phyloP scores from a whole-genome alignment of 148 eudicot genomes.

The Selenicereus undatus region DNA sequence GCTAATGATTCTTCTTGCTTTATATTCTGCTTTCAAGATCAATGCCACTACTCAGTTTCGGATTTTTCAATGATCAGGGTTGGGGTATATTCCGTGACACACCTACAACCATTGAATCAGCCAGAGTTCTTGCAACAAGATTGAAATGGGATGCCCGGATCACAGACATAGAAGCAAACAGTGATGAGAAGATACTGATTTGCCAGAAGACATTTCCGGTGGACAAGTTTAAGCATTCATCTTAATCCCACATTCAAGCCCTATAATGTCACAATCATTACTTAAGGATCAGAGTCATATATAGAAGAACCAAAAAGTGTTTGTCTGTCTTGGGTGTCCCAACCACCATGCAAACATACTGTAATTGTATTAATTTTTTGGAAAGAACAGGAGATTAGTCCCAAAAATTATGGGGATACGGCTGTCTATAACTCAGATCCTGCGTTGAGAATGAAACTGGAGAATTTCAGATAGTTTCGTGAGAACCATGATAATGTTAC shows the following conservation, averaged over 20 bases:
- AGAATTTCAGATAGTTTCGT: not conserved
- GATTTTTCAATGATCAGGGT: conserved; percentile 46
- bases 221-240: conserved; percentile 21
- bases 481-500: not conserved
- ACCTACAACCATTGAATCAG: conserved; percentile 49
- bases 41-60: not conserved
- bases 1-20: too few species aligned
- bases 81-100: conserved; percentile 74
- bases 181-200: conserved; percentile 55
- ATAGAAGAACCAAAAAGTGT: conserved; percentile 1
- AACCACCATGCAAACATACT: conserved; percentile 14
- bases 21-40: not conserved
- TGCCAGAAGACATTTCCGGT: conserved; percentile 68
- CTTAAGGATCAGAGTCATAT: not conserved
- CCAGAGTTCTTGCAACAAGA: conserved; percentile 53
- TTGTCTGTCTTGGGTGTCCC: not conserved
- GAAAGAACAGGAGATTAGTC: not conserved
- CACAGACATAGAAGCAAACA: conserved; percentile 60
- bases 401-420: not conserved
- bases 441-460: not conserved
- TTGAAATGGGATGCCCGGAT: conserved; percentile 85
- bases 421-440: not conserved
- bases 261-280: not conserved
- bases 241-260: conserved; percentile 6
- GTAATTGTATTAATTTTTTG: conserved; percentile 2